Conservation (phyloP, 1,139 yeast genomes). For the Sugiyamaella japonica region DNA sequence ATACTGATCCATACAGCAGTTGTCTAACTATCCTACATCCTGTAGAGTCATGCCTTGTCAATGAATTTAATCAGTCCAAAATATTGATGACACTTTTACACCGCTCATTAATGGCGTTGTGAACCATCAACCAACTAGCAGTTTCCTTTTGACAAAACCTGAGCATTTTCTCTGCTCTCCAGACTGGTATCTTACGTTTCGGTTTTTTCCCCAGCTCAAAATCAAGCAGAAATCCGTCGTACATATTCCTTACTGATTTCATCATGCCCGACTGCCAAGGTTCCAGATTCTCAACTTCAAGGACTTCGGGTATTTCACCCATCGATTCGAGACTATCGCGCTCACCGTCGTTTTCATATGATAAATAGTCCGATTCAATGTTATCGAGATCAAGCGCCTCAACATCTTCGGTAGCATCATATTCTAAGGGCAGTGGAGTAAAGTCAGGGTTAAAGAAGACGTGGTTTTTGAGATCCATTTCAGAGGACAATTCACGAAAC, state of each 20-base stretch:
- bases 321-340: neutral
- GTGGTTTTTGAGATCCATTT: conserved; percentile 20
- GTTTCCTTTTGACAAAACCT: conserved; percentile 9
- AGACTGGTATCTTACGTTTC: neutral
- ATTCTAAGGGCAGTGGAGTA: conserved; percentile 2
- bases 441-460: conserved; percentile 15
- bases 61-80: neutral
- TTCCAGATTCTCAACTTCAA: neutral
- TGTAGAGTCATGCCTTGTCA: too few relatives aligned
- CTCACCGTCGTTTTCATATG: conserved; percentile 6
- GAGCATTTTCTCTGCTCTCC: conserved; percentile 8
- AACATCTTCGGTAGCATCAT: conserved; percentile 1
- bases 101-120: conserved; percentile 1
- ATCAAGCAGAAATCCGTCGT: conserved; percentile 8
- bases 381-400: conserved; percentile 10
- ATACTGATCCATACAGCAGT: too few relatives aligned
- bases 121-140: conserved; percentile 3
- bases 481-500: conserved; percentile 13
- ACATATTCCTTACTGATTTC: conserved; percentile 1
- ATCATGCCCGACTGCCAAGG: conserved; percentile 2
- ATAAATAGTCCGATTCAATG: conserved; percentile 11
- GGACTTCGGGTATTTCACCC: conserved; percentile 1
- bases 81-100: neutral
- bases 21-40: neutral
- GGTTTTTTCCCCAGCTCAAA: conserved; percentile 6